Evolutionary conservation across 106 monocot genomes (phyloP).

Genomic region (Vanilla planifolia): DNA sequence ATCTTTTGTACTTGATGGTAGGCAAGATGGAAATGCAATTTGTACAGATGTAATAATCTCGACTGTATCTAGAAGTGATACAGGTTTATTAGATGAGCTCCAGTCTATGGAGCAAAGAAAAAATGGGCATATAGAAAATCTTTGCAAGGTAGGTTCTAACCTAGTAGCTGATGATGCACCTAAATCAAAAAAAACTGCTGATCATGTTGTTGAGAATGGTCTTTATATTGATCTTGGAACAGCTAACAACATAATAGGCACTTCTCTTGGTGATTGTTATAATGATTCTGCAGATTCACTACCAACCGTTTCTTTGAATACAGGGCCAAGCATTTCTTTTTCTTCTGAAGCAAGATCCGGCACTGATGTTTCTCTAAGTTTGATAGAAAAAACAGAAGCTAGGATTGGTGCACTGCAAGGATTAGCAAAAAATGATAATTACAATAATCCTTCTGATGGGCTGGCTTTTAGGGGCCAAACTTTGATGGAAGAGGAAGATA

Average conservation of each 20-base stretch:
- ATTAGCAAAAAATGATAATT: conserved; percentile 3
- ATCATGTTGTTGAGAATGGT: conserved; percentile 4
- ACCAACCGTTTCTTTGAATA: not conserved
- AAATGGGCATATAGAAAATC: conserved; percentile 3
- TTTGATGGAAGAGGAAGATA: conserved; percentile 10
- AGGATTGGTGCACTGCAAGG: conserved; percentile 2
- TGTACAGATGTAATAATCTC: conserved; percentile 5
- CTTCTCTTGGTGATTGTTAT: conserved; percentile 8
- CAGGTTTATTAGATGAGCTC: conserved; percentile 7
- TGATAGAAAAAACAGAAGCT: conserved; percentile 9
- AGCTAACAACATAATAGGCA: not conserved
- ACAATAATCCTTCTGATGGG: conserved; percentile 3
- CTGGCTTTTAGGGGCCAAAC: conserved; percentile 4
- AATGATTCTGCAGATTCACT: not conserved
- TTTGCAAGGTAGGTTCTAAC: conserved; percentile 9
- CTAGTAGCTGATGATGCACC: conserved; percentile 6
- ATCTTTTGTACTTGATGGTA: not conserved
- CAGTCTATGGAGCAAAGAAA: conserved; percentile 1
- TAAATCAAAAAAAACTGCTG: conserved; percentile 4
- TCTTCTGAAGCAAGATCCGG: not conserved
- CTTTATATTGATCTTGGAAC: conserved; percentile 1
- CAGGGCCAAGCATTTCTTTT: not conserved
- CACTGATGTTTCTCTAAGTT: conserved; percentile 1
- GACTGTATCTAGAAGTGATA: not conserved
- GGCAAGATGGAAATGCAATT: conserved; percentile 13